phyloP scores from a whole-genome alignment of 208 protist species.

The Naegleria fowleri region DNA sequence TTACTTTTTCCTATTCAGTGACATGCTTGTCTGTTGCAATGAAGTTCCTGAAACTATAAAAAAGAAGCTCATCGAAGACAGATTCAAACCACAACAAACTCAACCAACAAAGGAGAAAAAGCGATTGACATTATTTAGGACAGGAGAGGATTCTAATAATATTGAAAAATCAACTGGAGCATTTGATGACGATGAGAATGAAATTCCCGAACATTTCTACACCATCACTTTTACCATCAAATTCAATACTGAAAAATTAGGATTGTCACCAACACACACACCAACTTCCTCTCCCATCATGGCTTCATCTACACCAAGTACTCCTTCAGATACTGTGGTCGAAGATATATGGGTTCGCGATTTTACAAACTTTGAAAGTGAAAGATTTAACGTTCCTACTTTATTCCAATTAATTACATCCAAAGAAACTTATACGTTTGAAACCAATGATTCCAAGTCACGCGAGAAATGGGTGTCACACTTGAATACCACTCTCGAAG shows the following conservation, averaged over 20 bases:
- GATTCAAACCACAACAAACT: background rate
- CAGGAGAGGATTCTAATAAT: background rate
- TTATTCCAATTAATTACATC: conserved; percentile 16
- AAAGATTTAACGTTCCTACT: background rate
- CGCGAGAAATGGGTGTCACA: background rate
- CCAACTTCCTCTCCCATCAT: background rate
- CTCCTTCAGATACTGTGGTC: too few species aligned
- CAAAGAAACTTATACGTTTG: conserved; percentile 13
- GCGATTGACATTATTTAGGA: background rate
- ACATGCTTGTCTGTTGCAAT: background rate
- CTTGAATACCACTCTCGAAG: background rate
- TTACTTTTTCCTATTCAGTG: conserved; percentile 18
- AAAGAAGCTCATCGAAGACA: background rate
- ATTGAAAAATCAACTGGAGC: background rate
- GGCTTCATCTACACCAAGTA: background rate
- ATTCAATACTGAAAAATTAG: background rate
- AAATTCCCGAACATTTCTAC: conserved; percentile 13
- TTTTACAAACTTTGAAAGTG: background rate
- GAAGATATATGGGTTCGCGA: background rate
- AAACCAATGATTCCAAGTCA: background rate
- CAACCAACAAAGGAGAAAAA: background rate
- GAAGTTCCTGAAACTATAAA: background rate
- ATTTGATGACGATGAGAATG: background rate
- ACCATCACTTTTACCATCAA: background rate
- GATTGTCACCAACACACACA: background rate